Percentiles rank a stretch among this genome's conserved stretches.
Conservation (phyloP, 768 basidiomycete species). For the Lactarius quietus region DNA sequence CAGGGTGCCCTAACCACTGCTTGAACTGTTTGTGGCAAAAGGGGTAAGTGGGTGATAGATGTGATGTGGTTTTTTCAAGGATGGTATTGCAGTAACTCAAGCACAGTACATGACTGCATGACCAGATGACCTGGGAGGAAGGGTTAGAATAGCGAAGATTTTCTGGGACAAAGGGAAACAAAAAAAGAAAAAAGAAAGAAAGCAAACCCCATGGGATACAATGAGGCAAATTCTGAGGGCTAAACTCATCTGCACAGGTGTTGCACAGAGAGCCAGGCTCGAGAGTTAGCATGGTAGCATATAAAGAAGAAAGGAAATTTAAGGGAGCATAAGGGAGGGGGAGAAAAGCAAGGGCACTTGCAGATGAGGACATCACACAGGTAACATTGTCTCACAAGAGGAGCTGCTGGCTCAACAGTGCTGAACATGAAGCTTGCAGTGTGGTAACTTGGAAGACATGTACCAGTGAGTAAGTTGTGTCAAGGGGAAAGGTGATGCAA, state of each 20-base stretch:
- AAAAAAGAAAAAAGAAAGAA: constrained; percentile 31
- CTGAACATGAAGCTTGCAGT: no score
- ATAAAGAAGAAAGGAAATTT: constrained; percentile 24
- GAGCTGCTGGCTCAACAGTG: no score
- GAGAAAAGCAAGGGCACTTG: constrained; percentile 12
- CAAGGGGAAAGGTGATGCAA: no score
- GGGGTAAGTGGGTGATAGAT: constrained; percentile 69
- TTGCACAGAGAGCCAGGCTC: constrained; percentile 81
- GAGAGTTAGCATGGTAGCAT: constrained; percentile 67
- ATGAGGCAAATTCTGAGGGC: constrained; percentile 67
- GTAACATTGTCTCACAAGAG: no score
- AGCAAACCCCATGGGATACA: constrained; percentile 76
- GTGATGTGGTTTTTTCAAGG: no score
- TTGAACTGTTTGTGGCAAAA: constrained; percentile 78
- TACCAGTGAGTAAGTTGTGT: no score
- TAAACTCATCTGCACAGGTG: constrained; percentile 86
- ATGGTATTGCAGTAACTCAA: no score
- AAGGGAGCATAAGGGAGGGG: constrained; percentile 20
- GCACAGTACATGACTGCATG: no score
- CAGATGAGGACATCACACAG: no score
- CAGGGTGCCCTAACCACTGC: constrained; percentile 67
- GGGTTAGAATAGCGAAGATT: constrained; percentile 29
- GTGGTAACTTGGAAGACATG: no score
- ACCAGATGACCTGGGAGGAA: constrained; percentile 65
- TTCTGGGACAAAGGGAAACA: constrained; percentile 12